These are phyloP conservation scores for Thalassiosira profunda DNA, from an alignment of 108 stramenopile genomes.

Conservation along the genomic window DNA sequence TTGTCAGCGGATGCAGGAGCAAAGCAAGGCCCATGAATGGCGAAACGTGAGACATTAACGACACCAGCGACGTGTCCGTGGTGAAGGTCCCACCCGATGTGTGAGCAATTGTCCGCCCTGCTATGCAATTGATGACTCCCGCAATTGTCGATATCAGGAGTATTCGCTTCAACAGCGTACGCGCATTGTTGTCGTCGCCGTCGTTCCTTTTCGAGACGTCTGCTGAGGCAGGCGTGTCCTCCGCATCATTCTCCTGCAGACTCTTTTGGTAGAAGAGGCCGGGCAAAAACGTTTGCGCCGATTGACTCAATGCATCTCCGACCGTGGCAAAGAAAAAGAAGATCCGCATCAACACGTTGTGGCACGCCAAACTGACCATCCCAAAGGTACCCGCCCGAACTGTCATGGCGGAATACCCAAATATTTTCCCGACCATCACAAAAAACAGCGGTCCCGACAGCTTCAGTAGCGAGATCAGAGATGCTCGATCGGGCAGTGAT, in stretches of 20 bases:
- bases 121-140: constrained; percentile 28
- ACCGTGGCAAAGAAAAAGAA: constrained; percentile 95
- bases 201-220: background rate
- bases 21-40: constrained; percentile 49
- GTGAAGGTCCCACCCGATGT: constrained; percentile 50
- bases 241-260: constrained; percentile 2
- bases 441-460: constrained; percentile 91
- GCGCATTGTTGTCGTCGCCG: constrained; percentile 25
- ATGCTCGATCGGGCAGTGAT: constrained; percentile 60
- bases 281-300: constrained; percentile 92
- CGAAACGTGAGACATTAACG: constrained; percentile 49
- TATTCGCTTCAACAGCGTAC: constrained; percentile 37
- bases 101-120: constrained; percentile 56
- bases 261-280: constrained; percentile 55
- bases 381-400: constrained; percentile 79
- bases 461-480: constrained; percentile 59
- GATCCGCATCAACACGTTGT: constrained; percentile 88
- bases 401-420: constrained; percentile 84
- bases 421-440: constrained; percentile 76
- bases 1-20: constrained; percentile 80
- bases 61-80: constrained; percentile 47
- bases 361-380: constrained; percentile 75
- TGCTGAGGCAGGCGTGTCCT: background rate
- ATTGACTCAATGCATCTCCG: constrained; percentile 87
- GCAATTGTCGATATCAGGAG: constrained; percentile 23